Evolutionary conservation across 805 yeast genomes (phyloP).

Genomic region (Zygoascus bituminiphila): DNA sequence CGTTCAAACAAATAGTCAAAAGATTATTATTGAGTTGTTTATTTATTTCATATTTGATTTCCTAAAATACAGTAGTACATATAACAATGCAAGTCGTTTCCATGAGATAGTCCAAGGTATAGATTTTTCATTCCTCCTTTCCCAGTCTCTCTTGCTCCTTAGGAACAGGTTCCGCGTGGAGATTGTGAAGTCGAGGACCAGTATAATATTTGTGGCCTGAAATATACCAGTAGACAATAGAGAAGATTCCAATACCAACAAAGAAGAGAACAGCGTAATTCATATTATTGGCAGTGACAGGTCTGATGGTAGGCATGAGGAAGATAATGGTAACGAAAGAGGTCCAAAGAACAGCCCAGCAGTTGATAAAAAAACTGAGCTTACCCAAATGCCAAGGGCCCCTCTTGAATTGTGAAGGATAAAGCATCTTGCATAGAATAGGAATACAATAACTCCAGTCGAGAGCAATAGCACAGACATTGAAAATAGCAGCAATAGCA

Average conservation of each 20-base stretch:
- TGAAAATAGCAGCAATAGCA: conserved; percentile 77
- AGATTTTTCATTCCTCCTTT: too few relatives aligned
- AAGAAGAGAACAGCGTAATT: conserved; percentile 64
- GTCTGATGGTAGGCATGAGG: conserved; percentile 28
- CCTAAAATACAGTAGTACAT: too few relatives aligned
- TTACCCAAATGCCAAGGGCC: conserved; percentile 18
- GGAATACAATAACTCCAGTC: conserved; percentile 75
- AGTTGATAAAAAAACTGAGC: conserved; percentile 14
- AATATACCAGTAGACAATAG: conserved; percentile 47
- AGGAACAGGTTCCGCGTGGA: conserved; percentile 21
- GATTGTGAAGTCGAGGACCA: conserved; percentile 17
- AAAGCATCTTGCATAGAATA: conserved; percentile 22
- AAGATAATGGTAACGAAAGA: conserved; percentile 17
- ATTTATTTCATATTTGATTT: too few relatives aligned
- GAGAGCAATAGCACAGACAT: conserved; percentile 68
- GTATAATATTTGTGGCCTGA: conserved; percentile 17
- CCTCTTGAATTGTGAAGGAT: conserved; percentile 10
- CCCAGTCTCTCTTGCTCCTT: not conserved
- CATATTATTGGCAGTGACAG: conserved; percentile 36
- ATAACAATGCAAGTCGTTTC: too few relatives aligned
- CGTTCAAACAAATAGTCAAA: too few relatives aligned
- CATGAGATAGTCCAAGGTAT: too few relatives aligned
- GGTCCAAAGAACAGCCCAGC: conserved; percentile 20
- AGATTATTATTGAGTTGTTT: too few relatives aligned
- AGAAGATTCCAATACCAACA: conserved; percentile 40